phyloP scores from a whole-genome alignment of 2,329 filamentous ascomycete genomes.

The Colletotrichum godetiae region DNA sequence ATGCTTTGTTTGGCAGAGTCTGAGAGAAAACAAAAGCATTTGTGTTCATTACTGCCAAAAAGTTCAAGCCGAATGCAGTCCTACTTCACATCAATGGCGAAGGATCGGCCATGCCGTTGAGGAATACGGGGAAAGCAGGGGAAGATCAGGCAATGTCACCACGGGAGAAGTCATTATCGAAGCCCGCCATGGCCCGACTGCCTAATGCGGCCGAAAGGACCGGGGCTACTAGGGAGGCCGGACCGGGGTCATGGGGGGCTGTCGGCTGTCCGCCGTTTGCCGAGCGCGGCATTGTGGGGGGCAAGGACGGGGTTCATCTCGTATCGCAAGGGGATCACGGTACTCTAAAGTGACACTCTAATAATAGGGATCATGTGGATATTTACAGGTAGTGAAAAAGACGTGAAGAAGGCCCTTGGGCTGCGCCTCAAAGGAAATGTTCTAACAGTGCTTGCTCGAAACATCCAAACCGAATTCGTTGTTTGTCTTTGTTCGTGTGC shows the following conservation, averaged over 20 bases:
- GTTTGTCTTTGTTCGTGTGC: neutral
- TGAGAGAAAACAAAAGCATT: neutral
- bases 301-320: conserved; percentile 27
- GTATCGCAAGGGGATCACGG: conserved; percentile 8
- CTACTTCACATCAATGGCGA: neutral
- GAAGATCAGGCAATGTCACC: neutral
- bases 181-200: neutral
- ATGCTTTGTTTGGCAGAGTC: neutral
- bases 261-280: neutral
- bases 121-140: neutral
- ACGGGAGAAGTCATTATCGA: neutral
- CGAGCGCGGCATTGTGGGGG: conserved; percentile 19
- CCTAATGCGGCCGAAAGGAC: neutral
- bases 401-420: neutral
- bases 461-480: neutral
- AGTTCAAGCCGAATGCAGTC: neutral
- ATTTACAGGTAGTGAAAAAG: neutral
- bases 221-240: neutral
- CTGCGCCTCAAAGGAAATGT: too few species aligned
- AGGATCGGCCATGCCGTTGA: neutral
- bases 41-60: neutral
- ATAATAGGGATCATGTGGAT: conserved; percentile 19
- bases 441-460: neutral
- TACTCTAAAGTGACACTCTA: conserved; percentile 7
- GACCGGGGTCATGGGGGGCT: conserved; percentile 3